Evolutionary conservation across 1,284 basidiomycete species (phyloP), one percentile per base, ranked within the genome.

Genomic region (Papiliotrema nemorosa): DNA sequence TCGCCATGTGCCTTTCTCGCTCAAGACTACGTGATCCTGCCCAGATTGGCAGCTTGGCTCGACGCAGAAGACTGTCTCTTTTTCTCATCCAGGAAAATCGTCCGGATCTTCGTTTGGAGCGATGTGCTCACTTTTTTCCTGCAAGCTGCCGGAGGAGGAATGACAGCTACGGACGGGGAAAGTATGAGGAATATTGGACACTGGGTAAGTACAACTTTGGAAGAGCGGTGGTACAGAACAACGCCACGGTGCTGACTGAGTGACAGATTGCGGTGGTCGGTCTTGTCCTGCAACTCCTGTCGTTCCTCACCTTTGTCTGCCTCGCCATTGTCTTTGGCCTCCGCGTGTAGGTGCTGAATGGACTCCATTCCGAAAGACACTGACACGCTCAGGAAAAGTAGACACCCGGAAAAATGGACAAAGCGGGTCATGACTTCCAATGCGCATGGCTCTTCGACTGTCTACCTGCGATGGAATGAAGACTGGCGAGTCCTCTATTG

Each of bases 1-100:
- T 57, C 80, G 76, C 84, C 86, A 5, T 87, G 85, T 60, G 83
- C 82, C n/a, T 87, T 86, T 75, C 83, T 87, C 55, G 85, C 85
- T 3, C 80, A 84, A 26, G 79, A 83, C 63, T 87, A 87, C 59
- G 75, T 86, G 47, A 76, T 87, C 21, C 78, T 87, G 6, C 84
- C 84, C 4, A 80, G 81, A 18, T 68, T 88, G 9, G 81, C 82
- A 7, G 73, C 72, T 26, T 76, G 80, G 63, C 69, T 86, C 5
- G 64, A 76, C 38, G 78, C 77, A 43, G 77, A 79, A 51, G 57
- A 78, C 31, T 78, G 62, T 49, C 54, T 72, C 3, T 61, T 67
- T 50, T 49, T 72, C 29, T 35, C 39, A 21, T 59, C 70, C 0
- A 39, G 59, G 16, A 42, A 47, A 14, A 64, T 72, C 25, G 63